phyloP scores from a whole-genome alignment of 2,329 filamentous ascomycete species.

The Penicillium sp. region DNA sequence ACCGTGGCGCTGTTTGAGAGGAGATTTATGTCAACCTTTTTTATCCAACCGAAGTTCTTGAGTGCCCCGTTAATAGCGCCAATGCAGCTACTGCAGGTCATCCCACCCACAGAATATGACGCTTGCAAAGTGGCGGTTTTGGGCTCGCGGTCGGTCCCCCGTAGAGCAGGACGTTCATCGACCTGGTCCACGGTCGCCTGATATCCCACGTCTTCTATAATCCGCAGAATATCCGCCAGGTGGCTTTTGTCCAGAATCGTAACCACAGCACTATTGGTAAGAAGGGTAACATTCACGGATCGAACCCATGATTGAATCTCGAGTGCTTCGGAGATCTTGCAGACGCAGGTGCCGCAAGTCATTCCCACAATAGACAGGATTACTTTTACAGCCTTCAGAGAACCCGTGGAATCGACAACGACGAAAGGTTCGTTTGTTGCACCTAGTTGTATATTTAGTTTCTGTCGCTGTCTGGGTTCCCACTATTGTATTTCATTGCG shows the following conservation, averaged over 20 bases:
- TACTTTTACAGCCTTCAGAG: neutral
- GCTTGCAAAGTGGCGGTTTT: slow-evolving; percentile 12
- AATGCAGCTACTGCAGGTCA: slow-evolving; percentile 63
- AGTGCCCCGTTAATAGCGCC: slow-evolving; percentile 55
- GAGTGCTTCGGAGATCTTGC: slow-evolving; percentile 1
- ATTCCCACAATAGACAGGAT: neutral
- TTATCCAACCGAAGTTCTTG: slow-evolving; percentile 52
- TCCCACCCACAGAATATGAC: slow-evolving; percentile 44
- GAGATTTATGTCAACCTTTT: slow-evolving; percentile 56
- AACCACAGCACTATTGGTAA: slow-evolving; percentile 20
- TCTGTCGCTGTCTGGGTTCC: neutral
- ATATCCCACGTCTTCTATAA: neutral
- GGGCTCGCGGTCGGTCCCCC: neutral
- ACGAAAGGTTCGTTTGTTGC: neutral
- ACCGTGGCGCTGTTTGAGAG: slow-evolving; percentile 56
- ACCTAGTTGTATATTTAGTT: neutral
- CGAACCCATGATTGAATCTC: slow-evolving; percentile 17
- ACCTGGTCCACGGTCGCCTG: neutral
- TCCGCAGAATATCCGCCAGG: neutral
- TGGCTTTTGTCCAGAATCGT: slow-evolving; percentile 20
- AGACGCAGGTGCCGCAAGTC: neutral
- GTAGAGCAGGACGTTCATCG: neutral
- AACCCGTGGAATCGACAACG: neutral
- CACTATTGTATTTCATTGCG: neutral
- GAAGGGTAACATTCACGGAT: slow-evolving; percentile 19